Conservation (phyloP, 2,329 filamentous ascomycete genomes). For the Massarina eburnea region DNA sequence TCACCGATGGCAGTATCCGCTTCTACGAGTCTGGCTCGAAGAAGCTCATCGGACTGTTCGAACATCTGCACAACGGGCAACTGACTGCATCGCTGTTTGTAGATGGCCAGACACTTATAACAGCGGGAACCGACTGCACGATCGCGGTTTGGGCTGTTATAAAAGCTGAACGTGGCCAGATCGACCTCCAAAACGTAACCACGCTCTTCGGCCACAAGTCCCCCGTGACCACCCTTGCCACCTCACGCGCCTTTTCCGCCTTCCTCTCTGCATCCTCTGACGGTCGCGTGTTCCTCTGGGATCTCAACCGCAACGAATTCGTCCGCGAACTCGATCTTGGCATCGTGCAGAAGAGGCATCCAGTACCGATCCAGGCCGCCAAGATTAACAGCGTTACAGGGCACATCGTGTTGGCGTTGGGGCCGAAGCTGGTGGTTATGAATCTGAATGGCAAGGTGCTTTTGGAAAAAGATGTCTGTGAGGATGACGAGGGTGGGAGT, state of each 20-base stretch:
- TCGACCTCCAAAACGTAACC: constrained; percentile 77
- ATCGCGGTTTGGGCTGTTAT: constrained; percentile 81
- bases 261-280: constrained; percentile 82
- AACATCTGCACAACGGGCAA: constrained; percentile 91
- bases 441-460: constrained; percentile 85
- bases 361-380: constrained; percentile 63
- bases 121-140: constrained; percentile 88
- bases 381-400: constrained; percentile 88
- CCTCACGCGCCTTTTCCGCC: constrained; percentile 85
- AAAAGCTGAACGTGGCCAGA: constrained; percentile 59
- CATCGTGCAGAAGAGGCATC: constrained; percentile 20
- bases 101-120: constrained; percentile 87
- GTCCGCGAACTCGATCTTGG: constrained; percentile 68
- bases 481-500: constrained; percentile 54
- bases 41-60: constrained; percentile 83
- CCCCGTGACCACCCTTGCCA: constrained; percentile 77
- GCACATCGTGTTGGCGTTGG: constrained; percentile 82
- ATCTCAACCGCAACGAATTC: constrained; percentile 86
- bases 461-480: constrained; percentile 79
- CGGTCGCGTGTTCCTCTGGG: constrained; percentile 87
- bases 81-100: constrained; percentile 82
- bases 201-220: constrained; percentile 89
- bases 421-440: constrained; percentile 73
- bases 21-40: constrained; percentile 86
- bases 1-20: constrained; percentile 86